Conservation (phyloP, 495 filamentous ascomycete species). For the Xanthoparmelia taractica region DNA sequence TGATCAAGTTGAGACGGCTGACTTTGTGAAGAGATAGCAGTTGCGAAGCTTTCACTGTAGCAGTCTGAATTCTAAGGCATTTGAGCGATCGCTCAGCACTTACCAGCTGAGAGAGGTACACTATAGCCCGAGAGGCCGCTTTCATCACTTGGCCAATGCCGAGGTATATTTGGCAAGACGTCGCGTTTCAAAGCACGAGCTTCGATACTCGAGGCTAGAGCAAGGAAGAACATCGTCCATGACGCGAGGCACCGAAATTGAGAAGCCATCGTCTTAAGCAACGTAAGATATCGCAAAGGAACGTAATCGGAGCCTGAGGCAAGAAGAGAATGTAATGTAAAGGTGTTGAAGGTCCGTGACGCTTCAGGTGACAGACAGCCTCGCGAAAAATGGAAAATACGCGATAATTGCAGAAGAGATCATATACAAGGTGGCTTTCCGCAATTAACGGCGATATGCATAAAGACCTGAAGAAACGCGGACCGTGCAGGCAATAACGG, state of each 20-base stretch:
- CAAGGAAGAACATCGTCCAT: not conserved
- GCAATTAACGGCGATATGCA: not conserved
- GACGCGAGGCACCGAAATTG: conserved; percentile 5
- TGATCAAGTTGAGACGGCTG: not conserved
- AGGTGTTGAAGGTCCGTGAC: not conserved
- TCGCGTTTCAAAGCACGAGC: conserved; percentile 2
- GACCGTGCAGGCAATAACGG: not conserved
- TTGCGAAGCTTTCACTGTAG: not conserved
- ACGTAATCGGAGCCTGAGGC: not conserved
- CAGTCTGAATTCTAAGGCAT: not conserved
- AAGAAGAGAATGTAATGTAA: not conserved
- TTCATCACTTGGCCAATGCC: not conserved
- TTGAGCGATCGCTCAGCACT: not conserved
- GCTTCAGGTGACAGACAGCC: not conserved
- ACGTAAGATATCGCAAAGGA: not conserved
- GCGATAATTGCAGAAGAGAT: not conserved
- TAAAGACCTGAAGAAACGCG: not conserved
- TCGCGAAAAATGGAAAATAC: not conserved
- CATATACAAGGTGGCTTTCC: not conserved
- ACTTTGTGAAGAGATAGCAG: not conserved
- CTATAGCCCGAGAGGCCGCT: conserved; percentile 7
- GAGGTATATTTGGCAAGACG: not conserved
- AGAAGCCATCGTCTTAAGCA: conserved; percentile 1
- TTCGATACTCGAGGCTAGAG: conserved; percentile 5
- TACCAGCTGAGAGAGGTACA: conserved; percentile 17